phyloP scores from a whole-genome alignment of 2,329 filamentous ascomycete genomes.

The Cryphonectria naterciae region DNA sequence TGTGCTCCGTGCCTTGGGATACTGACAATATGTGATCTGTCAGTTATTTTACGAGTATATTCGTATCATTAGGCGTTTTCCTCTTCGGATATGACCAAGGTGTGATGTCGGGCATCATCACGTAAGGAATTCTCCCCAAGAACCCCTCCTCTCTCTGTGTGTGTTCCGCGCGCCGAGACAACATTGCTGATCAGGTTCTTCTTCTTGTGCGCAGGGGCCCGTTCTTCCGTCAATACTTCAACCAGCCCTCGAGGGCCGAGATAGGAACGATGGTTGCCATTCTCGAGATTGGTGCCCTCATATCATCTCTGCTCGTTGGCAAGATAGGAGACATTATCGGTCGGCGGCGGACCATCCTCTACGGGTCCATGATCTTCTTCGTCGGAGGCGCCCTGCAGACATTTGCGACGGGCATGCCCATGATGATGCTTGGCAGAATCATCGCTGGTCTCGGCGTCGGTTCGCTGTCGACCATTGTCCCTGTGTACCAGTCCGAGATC shows the following conservation, averaged over 20 bases:
- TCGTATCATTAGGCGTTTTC: slow-evolving; percentile 85
- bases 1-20: not conserved
- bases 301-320: slow-evolving; percentile 85
- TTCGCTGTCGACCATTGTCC: slow-evolving; percentile 87
- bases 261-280: slow-evolving; percentile 98
- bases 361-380: slow-evolving; percentile 88
- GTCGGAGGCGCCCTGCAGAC: slow-evolving; percentile 84
- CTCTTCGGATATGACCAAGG: slow-evolving; percentile 90
- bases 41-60: slow-evolving; percentile 94
- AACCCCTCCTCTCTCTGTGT: too few relatives aligned
- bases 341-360: slow-evolving; percentile 85
- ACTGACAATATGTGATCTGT: slow-evolving; percentile 8
- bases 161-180: slow-evolving; percentile 31
- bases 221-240: slow-evolving; percentile 90
- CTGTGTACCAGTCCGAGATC: slow-evolving; percentile 92
- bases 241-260: slow-evolving; percentile 82
- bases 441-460: slow-evolving; percentile 86
- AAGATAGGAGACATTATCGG: slow-evolving; percentile 91
- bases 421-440: slow-evolving; percentile 86
- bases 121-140: too few relatives aligned
- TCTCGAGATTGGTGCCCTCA: slow-evolving; percentile 88
- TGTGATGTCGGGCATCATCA: slow-evolving; percentile 79
- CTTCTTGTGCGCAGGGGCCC: slow-evolving; percentile 64
- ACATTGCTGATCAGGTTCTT: slow-evolving; percentile 5
- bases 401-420: slow-evolving; percentile 78